phyloP scores from a whole-genome alignment of 2,329 filamentous ascomycete species.

The Paecilomyces sp. region DNA sequence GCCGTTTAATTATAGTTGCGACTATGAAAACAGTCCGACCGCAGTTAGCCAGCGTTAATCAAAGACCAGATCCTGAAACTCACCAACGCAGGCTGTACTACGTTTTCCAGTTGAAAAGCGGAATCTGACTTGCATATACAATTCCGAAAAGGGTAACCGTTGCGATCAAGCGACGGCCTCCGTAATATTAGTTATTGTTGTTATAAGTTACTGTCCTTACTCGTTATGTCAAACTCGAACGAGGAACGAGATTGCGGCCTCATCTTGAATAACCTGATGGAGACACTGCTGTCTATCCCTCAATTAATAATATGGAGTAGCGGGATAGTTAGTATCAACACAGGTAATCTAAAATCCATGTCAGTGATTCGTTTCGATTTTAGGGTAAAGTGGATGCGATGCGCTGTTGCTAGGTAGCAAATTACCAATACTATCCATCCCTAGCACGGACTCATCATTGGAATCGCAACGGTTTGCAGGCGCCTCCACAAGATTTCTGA shows the following conservation, averaged over 20 bases:
- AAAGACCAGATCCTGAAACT: background rate
- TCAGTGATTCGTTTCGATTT: background rate
- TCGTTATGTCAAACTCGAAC: too few species aligned
- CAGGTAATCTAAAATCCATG: background rate
- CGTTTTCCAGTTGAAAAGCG: background rate
- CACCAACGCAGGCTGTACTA: background rate
- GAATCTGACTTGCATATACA: background rate
- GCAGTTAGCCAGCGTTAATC: background rate
- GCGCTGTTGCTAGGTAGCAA: background rate
- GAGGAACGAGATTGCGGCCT: background rate
- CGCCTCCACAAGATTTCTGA: background rate
- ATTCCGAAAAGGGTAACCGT: background rate
- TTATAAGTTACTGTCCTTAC: too few species aligned
- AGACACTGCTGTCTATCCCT: background rate
- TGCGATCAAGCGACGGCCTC: background rate
- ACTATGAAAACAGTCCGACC: background rate
- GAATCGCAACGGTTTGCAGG: too few species aligned
- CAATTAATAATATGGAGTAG: too few species aligned
- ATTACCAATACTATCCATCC: background rate
- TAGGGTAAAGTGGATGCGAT: background rate
- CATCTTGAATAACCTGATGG: background rate
- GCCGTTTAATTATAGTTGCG: background rate
- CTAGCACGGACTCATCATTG: background rate
- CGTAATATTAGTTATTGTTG: too few species aligned
- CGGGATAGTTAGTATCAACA: too few species aligned